These are phyloP conservation scores for Akanthomyces dipterigenus DNA, from an alignment of 2,329 filamentous ascomycete genomes.

Conservation along the genomic window DNA sequence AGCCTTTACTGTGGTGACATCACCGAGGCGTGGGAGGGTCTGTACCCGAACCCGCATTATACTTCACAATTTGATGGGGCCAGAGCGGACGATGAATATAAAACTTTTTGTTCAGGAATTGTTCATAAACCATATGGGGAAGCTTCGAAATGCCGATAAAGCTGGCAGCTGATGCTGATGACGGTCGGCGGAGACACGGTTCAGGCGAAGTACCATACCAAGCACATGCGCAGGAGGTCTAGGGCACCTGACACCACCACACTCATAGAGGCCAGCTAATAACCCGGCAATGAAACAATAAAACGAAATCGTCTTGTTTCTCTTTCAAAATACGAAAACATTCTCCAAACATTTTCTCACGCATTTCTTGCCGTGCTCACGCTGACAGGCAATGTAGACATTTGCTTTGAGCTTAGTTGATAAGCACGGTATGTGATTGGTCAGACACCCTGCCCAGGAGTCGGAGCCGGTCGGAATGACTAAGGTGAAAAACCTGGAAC, in stretches of 20 bases:
- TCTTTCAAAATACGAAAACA: background rate
- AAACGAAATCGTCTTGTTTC: background rate
- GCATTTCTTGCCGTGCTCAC: background rate
- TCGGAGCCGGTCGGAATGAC: conserved; percentile 39
- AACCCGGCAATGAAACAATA: background rate
- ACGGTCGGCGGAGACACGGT: background rate
- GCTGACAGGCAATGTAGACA: background rate
- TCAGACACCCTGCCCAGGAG: conserved; percentile 20
- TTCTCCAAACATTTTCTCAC: background rate
- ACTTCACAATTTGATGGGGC: background rate
- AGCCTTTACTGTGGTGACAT: conserved; percentile 56
- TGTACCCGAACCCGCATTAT: conserved; percentile 35
- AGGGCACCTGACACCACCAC: conserved; percentile 1
- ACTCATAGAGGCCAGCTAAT: background rate
- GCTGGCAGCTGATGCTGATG: background rate
- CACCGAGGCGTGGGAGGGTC: conserved; percentile 66
- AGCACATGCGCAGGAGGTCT: background rate
- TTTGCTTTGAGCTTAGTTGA: conserved; percentile 2
- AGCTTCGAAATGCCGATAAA: too few species aligned
- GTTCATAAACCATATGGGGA: background rate
- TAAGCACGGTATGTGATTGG: conserved; percentile 27
- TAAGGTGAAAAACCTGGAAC: conserved; percentile 30
- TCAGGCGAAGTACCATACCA: background rate
- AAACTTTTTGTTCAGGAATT: background rate
- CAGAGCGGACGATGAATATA: background rate